Base-by-base conservation (phyloP, 1,284 basidiomycete species). In the Austropuccinia psidii region DNA sequence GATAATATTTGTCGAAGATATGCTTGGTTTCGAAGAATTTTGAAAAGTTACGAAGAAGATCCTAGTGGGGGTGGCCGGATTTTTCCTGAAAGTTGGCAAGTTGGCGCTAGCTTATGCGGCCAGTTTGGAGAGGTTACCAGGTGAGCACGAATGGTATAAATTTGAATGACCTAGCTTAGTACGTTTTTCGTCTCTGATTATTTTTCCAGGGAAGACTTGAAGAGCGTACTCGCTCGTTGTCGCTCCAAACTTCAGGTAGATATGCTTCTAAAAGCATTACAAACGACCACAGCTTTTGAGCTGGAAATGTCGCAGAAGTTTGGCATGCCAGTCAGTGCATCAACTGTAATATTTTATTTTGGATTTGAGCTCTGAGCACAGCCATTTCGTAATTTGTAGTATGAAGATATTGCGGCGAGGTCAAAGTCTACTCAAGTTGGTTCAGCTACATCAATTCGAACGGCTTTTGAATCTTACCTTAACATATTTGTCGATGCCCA, bases 1-100 rank as follows among this genome's bases (percentile, higher is more conserved):
- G 96, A 99, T 82, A 99, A 99, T 76, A 86, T 98, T 5, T 87
- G 91, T 0, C 85, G 95, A 19, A 86, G 96, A 45, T 98, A 93
- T 77, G 91, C 94, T 1, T 99, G 94, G 93, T 98, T 98, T 82
- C 84, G 90, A 27, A 85, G 94, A n/a, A 82, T 95, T n/a, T 82
- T 99, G 41, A 87, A 90, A 76, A 87, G 86, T 7, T 91, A 96
- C 80, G 92, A 97, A 77, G 86, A 89, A 21, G 93, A 98, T 78
- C 89, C 90, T 58, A 77, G 77, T 60, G 70, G 65, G 6, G 58
- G 49, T 21, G 88, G 88, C 0, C 83, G 86, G 17, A 86, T 91
- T 0, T 96, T 96, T 79, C 91, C 93, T 15, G 78, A 84, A 0
- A 85, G 86, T 52, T 97, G 93, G 93, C 87, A 84, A 70, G 89